Base-by-base conservation (phyloP, 306 rosid species). In the Styphnolobium japonicum region DNA sequence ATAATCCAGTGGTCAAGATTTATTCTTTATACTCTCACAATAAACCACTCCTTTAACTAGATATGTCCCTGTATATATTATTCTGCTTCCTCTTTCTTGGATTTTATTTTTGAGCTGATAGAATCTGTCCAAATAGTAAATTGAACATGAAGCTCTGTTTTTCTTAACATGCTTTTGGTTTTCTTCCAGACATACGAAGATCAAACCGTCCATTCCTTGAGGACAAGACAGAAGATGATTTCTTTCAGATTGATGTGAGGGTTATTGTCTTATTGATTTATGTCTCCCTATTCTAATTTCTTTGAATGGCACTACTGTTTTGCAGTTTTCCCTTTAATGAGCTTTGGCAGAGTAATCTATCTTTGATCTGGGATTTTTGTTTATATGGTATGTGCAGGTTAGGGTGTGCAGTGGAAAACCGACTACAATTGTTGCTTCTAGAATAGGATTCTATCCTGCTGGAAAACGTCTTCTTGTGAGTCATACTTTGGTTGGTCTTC, bases 321-420 rank as follows among this genome's bases (percentile, higher is more conserved):
- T 34, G 63, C 27, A 37, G 40, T 45, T 66, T 68, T 76, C 45
- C 4, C 5, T 46, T 61, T 9, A 67, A 25, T 33, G 42, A 63
- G 39, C 55, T 46, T 14, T 36, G 73, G 53, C 57, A 33, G 18
- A 51, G 31, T 88, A 46, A 81, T 68, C 10, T 43, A 34, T 46
- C 22, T 68, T 81, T 66, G 72, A 19, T 66, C 57, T 80, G 53
- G 61, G 34, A 67, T 65, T 75, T 48, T 16, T 42, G 34, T 60
- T 71, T 51, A 79, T 83, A 58, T 81, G 55, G 21, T 60, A 37
- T 55, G 53, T 81, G 73, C 81, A 95, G 98, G 92, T 92, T 71
- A 89, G 98, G 55, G 89, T 92, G 75, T 95, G 98, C 84, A 95
- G 90, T 62, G 98, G 98, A 82, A 95, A 95, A 80, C 98, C 97